Evolutionary conservation across 2,329 filamentous ascomycete species (phyloP).

Genomic region (Bipolaris oryzae): DNA sequence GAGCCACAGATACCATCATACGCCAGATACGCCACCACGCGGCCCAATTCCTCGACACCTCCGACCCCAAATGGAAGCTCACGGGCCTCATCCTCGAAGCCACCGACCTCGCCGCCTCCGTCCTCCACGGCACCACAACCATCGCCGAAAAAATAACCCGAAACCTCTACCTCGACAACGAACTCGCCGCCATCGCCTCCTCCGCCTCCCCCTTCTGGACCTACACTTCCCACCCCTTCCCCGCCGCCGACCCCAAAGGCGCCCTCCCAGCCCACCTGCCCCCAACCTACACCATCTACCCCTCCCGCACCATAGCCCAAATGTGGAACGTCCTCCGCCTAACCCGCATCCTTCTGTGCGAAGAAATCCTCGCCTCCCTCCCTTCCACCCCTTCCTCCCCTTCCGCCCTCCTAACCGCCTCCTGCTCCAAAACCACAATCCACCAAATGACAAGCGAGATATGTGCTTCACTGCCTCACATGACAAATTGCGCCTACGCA

Average conservation of each 20-base stretch:
- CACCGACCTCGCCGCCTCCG: constrained; percentile 28
- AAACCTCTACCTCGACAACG: constrained; percentile 31
- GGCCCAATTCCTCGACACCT: constrained; percentile 26
- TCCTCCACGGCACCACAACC: constrained; percentile 17
- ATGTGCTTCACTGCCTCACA: constrained; percentile 42
- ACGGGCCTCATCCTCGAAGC: constrained; percentile 37
- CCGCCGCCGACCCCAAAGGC: background rate
- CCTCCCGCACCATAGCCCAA: constrained; percentile 36
- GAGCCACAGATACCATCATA: constrained; percentile 26
- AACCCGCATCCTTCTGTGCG: constrained; percentile 42
- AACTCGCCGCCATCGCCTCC: constrained; percentile 27
- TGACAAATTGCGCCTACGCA: constrained; percentile 30
- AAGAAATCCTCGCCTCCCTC: constrained; percentile 26
- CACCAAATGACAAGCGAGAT: constrained; percentile 36
- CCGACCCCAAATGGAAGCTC: constrained; percentile 41
- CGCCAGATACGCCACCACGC: constrained; percentile 30
- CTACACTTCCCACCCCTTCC: constrained; percentile 16
- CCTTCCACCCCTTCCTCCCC: background rate
- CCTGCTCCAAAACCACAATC: constrained; percentile 25
- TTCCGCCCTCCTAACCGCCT: background rate
- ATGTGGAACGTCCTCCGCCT: constrained; percentile 42
- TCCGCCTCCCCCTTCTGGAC: constrained; percentile 29
- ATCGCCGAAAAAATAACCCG: constrained; percentile 19
- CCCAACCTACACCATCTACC: constrained; percentile 37
- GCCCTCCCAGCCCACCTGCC: constrained; percentile 16